Base-by-base conservation (phyloP, 2,329 filamentous ascomycete genomes). In the Gaeumannomyces sp. region DNA sequence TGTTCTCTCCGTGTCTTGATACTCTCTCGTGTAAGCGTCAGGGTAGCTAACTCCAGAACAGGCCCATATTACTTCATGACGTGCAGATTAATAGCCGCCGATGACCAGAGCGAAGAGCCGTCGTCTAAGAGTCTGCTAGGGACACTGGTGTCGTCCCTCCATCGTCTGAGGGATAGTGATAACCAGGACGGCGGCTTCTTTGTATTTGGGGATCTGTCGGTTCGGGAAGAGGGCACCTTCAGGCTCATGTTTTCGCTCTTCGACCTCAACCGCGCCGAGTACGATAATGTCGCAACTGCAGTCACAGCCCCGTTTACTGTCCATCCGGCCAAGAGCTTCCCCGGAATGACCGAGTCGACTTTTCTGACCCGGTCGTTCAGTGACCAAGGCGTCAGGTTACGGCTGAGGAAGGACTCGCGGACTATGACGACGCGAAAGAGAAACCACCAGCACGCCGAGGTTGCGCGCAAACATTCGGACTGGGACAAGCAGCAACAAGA, bases 191-290 rank as follows among this genome's bases (percentile, higher is more conserved):
- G 90, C 14, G 92, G 89, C 0, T 96, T 93, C 77, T 96, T 96
- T 72, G 89, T 96, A n/a, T 96, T 96, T 75, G 90, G 90, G 6
- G 92, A 97, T 75, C 80, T 97, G 28, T 95, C 91, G 0, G 87
- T 94, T 66, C 89, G 89, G 72, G 80, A 87, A 29, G 85, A 90
- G 70, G 93, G 93, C 35, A 81, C 80, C 27, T 94, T 88, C 73
- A 83, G 88, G 50, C 81, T 97, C 56, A 84, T 87, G 64, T 96
- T 97, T 73, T 89, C 85, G 61, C 81, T 96, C 19, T 93, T 89
- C 75, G 72, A 78, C 33, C n/a, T 53, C 8, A 22, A 53, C 45
- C 45, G n/a, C 19, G 45, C 19, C 13, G n/a, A 22, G 45, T 53
- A 53, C 45, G 45, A 53, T 25, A 53, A 53, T 4, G 45, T 53